Evolutionary conservation across 2,329 filamentous ascomycete species (phyloP).

Genomic region (Paraphaeosphaeria sporulosa): DNA sequence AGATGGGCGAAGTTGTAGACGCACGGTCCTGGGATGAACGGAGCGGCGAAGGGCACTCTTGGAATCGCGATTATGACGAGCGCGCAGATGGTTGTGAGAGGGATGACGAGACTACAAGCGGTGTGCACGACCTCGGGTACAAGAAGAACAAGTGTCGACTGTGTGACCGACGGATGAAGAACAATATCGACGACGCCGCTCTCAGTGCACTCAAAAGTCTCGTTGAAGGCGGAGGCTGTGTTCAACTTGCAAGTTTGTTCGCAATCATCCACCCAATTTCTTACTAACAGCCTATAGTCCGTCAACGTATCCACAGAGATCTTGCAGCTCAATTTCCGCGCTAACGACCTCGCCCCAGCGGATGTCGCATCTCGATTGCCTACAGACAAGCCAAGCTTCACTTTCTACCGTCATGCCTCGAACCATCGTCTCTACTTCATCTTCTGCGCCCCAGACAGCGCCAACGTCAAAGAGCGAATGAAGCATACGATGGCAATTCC

Average conservation of each 20-base stretch:
- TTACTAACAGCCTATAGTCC: conserved; percentile 18
- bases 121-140: conserved; percentile 28
- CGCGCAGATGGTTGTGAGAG: background rate
- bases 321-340: conserved; percentile 24
- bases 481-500: conserved; percentile 39
- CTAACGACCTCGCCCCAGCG: conserved; percentile 3
- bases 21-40: conserved; percentile 36
- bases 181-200: conserved; percentile 30
- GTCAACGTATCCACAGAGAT: conserved; percentile 27
- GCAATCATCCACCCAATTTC: background rate
- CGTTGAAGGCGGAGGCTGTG: conserved; percentile 16
- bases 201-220: conserved; percentile 26
- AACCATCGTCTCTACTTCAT: conserved; percentile 32
- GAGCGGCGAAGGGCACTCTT: conserved; percentile 13
- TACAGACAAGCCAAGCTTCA: conserved; percentile 29
- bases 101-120: background rate
- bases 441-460: conserved; percentile 33
- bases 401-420: conserved; percentile 35
- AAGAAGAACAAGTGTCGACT: conserved; percentile 37
- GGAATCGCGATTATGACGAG: background rate
- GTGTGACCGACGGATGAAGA: conserved; percentile 44
- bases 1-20: conserved; percentile 35
- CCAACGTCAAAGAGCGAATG: conserved; percentile 37
- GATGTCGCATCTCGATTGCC: conserved; percentile 23
- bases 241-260: conserved; percentile 30